Conservation (phyloP, 2,329 filamentous ascomycete genomes). For the Aureobasidium sp. region DNA sequence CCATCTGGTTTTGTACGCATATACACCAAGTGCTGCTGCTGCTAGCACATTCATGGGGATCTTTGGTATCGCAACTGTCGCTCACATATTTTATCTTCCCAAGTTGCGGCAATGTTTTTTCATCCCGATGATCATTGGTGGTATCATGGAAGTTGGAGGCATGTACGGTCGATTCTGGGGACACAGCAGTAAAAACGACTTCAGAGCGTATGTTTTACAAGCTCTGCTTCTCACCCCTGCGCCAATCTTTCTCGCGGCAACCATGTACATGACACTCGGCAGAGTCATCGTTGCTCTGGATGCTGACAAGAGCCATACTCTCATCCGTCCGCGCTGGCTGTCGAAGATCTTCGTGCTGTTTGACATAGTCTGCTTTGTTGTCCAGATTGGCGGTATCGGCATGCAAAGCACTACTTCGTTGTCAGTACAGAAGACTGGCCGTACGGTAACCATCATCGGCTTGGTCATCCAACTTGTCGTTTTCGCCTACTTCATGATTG, state of each 20-base stretch:
- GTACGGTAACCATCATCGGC: neutral
- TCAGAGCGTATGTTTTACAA: constrained; percentile 34
- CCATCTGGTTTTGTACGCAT: constrained; percentile 21
- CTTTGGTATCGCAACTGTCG: constrained; percentile 25
- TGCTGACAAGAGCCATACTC: constrained; percentile 24
- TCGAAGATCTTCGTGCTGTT: constrained; percentile 48
- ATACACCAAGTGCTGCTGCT: constrained; percentile 26
- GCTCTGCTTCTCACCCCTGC: constrained; percentile 35
- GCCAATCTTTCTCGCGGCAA: constrained; percentile 38
- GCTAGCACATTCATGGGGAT: constrained; percentile 29
- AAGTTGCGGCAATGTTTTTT: constrained; percentile 28
- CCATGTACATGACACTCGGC: constrained; percentile 39
- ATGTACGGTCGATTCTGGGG: constrained; percentile 32
- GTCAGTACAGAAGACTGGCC: neutral
- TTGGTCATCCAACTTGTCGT: neutral
- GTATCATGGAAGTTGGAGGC: constrained; percentile 33
- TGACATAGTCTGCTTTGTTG: constrained; percentile 44
- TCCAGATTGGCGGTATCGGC: constrained; percentile 37
- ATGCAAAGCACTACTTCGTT: neutral
- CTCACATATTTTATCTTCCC: constrained; percentile 25
- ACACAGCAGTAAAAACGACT: constrained; percentile 26
- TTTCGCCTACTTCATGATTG: constrained; percentile 3
- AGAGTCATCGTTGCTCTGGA: constrained; percentile 25
- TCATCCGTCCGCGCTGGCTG: constrained; percentile 38
- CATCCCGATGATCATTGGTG: constrained; percentile 28